Base-by-base conservation (phyloP, 331 rosid species). In the Telfairia occidentalis region DNA sequence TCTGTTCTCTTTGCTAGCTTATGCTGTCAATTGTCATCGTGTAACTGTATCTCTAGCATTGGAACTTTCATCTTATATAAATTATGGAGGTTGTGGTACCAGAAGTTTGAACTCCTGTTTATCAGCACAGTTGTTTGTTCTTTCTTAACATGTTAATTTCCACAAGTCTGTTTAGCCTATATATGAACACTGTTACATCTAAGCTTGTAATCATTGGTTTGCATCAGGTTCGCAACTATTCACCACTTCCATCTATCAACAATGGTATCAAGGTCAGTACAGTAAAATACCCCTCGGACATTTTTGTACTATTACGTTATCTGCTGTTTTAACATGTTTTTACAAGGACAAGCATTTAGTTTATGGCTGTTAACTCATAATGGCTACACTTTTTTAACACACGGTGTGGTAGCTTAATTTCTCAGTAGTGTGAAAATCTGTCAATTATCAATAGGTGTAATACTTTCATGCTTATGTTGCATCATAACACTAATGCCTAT, bases 151-250 rank as follows among this genome's bases (percentile, higher is more conserved):
- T 65, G 21, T 65, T 65, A 23, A 65, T 19, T 65, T 50, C 71
- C 19, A 19, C 30, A 11, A 65, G 16, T 65, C 73, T 65, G n/a
- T 9, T 16, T 38, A 5, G 50, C 19, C 19, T 52, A 19, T 60
- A 19, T 60, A 34, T 40, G 66, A 48, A 50, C 50, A 19, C 19
- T 53, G 18, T 35, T 30, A 9, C 69, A 46, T 38, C 10, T 66
- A 21, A 66, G 52, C 73, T 40, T 12, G 73, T 40, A 66, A 38
- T 40, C 10, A 23, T 66, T 66, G 53, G n/a, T 40, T 66, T 65
- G 52, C 72, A 21, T 40, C 73, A 66, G 73, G 73, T 66, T 66
- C 73, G 73, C 73, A 66, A 66, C 11, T 66, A 66, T 66, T 40
- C 53, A 23, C 73, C 73, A 26, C 73, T 40, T 66, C 73, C 73